Conservation (phyloP, 192 early-diverging fungal species). For the Mortierella claussenii region DNA sequence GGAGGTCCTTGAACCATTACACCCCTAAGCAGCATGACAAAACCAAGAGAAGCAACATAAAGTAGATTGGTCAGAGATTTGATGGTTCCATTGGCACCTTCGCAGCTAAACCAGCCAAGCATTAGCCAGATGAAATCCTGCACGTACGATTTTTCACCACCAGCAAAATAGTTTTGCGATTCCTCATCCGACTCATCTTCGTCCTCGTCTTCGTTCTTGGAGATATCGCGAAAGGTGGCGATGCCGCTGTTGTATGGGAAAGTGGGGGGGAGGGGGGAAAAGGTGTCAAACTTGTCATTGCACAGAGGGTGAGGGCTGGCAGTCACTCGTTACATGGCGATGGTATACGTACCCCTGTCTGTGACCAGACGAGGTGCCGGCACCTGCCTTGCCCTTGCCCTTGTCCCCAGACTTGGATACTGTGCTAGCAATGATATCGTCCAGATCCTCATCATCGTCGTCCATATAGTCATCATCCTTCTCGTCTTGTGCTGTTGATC, state of each 20-base stretch:
- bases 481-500: conserved; percentile 28
- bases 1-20: conserved; percentile 61
- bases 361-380: conserved; percentile 15
- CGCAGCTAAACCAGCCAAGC: too few species aligned
- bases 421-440: conserved; percentile 12
- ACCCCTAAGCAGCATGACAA: conserved; percentile 39
- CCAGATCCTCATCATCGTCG: conserved; percentile 55
- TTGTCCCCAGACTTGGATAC: conserved; percentile 6
- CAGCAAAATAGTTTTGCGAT: conserved; percentile 83
- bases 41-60: not conserved
- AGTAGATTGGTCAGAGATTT: too few species aligned
- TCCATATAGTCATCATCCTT: conserved; percentile 55
- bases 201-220: conserved; percentile 39
- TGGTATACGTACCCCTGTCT: conserved; percentile 43
- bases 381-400: conserved; percentile 34
- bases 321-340: not conserved
- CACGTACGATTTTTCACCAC: conserved; percentile 95
- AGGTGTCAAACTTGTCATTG: not conserved
- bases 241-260: conserved; percentile 42
- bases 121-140: too few species aligned
- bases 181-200: conserved; percentile 63
- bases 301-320: not conserved
- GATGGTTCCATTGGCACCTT: too few species aligned
- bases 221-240: conserved; percentile 61
- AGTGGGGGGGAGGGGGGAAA: too few species aligned